Conservation (phyloP, 116 monocot species). For the Phalaenopsis hybrid region DNA sequence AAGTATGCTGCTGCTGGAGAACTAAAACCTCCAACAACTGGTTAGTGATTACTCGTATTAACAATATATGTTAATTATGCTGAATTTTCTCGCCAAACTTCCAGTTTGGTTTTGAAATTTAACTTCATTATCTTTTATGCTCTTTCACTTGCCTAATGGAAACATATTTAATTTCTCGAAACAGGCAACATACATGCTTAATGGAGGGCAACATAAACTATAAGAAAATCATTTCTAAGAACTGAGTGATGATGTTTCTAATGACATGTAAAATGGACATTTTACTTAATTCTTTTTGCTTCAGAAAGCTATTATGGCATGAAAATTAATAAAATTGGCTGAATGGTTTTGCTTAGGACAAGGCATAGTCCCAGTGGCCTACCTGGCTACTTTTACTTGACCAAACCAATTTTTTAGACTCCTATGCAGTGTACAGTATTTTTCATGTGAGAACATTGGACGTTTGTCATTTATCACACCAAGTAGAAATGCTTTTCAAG, state of each 20-base stretch:
- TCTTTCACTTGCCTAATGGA: background rate
- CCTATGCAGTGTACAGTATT: background rate
- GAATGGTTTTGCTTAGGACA: no score
- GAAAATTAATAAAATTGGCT: no score
- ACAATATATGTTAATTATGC: background rate
- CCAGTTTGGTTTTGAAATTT: background rate
- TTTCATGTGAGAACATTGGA: background rate
- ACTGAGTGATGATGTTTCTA: background rate
- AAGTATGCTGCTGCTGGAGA: slow-evolving; percentile 98
- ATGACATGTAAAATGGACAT: no score
- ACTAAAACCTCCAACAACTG: slow-evolving; percentile 92
- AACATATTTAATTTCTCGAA: no score
- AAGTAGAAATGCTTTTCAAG: background rate
- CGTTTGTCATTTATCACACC: background rate
- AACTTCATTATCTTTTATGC: background rate
- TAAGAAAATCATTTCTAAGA: background rate
- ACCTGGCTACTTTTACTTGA: no score
- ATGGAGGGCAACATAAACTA: background rate
- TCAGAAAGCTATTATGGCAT: no score
- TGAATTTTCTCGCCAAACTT: background rate
- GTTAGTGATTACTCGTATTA: slow-evolving; percentile 28
- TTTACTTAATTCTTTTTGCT: no score
- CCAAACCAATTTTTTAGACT: background rate
- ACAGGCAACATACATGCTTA: background rate
- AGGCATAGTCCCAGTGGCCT: no score